phyloP scores from a whole-genome alignment of 78 protist genomes.

The Tieghemostelium lacteum region DNA sequence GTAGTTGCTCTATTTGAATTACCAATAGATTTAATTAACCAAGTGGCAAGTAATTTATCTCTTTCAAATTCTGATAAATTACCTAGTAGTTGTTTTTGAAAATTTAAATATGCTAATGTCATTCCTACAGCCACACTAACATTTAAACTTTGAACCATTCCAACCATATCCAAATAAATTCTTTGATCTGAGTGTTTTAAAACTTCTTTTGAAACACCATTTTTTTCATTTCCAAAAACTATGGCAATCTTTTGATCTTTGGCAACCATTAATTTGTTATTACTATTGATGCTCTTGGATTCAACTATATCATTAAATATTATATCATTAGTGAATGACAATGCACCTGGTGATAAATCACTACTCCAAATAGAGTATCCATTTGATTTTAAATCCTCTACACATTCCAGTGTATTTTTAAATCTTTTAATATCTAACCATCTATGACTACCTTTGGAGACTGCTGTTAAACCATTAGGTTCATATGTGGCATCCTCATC shows the following conservation, averaged over 20 bases:
- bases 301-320: slow-evolving; percentile 15
- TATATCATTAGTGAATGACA: slow-evolving; percentile 7
- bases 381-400: slow-evolving; percentile 15
- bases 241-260: slow-evolving; percentile 59
- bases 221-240: slow-evolving; percentile 73
- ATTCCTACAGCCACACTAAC: slow-evolving; percentile 76
- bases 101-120: slow-evolving; percentile 48
- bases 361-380: slow-evolving; percentile 49
- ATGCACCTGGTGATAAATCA: slow-evolving; percentile 33
- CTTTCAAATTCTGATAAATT: slow-evolving; percentile 36
- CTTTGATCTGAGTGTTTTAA: slow-evolving; percentile 25
- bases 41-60: slow-evolving; percentile 7
- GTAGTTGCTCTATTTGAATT: neutral
- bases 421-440: slow-evolving; percentile 37
- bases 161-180: slow-evolving; percentile 63
- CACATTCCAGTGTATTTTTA: neutral
- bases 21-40: slow-evolving; percentile 9
- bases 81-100: slow-evolving; percentile 30
- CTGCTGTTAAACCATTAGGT: neutral
- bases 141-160: slow-evolving; percentile 74
- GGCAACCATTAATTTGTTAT: neutral
- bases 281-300: neutral
- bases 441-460: slow-evolving; percentile 30
- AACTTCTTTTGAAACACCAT: slow-evolving; percentile 47
- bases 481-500: neutral